Base-by-base conservation (phyloP, 2,329 filamentous ascomycete species). In the Trichophyton equinum region DNA sequence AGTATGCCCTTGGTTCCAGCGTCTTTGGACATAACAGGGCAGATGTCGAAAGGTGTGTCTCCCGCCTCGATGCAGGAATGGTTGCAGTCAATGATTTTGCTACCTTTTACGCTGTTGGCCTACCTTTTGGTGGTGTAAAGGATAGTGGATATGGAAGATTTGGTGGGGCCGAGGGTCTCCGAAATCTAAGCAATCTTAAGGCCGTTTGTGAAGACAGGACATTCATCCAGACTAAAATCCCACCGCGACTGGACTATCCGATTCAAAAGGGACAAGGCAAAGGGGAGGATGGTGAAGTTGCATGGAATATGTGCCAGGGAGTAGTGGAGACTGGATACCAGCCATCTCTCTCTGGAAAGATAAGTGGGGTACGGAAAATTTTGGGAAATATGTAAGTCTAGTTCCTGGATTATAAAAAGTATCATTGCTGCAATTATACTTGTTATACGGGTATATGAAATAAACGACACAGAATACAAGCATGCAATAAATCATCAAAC, bases 31-130 rank as follows among this genome's bases (percentile, higher is more conserved):
- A 81, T 58, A 82, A 86, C 62, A 80, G 82, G 61, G 77, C 78
- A 1, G 80, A 83, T 57, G 78, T 96, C 0, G 74, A 81, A 15
- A 77, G 77, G 15, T 83, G 95, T 30, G 84, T 92, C 1, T 75
- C 75, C 20, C 82, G 84, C 25, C 80, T 96, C 58, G 83, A 86
- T 64, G 85, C 88, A 0, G 94, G 94, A 51, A 96, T 96, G 88
- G 89, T 97, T 0, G 85, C 90, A 25, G 83, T 99, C 67, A 99
- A 99, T 72, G 94, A 99, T 76, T 99, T 99, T 70, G 94, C 86
- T 20, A 87, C 85, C 30, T 96, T 85, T 73, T 99, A 99, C 71
- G 90, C 92, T 59, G 91, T 95, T 6, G 91, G 96, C 74, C 77
- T 99, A 44, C 94, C 94, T 0, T 99, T 99, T 74, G 94, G 94